Base-by-base conservation (phyloP, 306 rosid species). In the Ceratonia siliqua region DNA sequence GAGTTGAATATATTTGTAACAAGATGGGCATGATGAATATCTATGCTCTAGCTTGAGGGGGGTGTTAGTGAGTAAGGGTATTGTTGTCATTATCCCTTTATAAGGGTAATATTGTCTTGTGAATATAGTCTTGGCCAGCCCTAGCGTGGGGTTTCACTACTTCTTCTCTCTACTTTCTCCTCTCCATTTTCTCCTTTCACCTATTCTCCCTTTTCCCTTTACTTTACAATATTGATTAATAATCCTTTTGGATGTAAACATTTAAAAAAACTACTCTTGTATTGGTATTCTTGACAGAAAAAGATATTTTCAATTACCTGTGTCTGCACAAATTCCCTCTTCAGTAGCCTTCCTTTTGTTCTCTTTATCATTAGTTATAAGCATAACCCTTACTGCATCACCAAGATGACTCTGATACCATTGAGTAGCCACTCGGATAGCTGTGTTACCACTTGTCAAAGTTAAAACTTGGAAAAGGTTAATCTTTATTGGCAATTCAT, bases 381-480 rank as follows among this genome's bases (percentile, higher is more conserved):
- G 99, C 70, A 94, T 82, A 85, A 94, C 89, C 75, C 67, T 83
- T 25, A 81, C 85, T 7, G 87, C 88, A 39, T 81, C 89, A 43
- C 97, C 96, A 48, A 94, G 93, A 82, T 94, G 99, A 55, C 67
- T 94, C 83, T 94, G 97, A 82, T 94, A 94, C 99, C 99, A 94
- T 30, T 89, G 96, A 48, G 97, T 71, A 64, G 97, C 99, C 78
- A 90, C 95, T 72, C 99, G 90, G 46, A 94, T 94, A 36, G 99
- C 99, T 94, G 93, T 79, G 71, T 70, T 20, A 59, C 74, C 78
- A 80, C 56, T 74, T 79, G 9, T 67, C 70, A 15, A 68, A 69
- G 71, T 84, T 81, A 82, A 42, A 36, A 72, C 38, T 69, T 39
- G 30, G 54, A 78, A 72, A 57, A 21, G 20, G 48, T 43, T 68